Evolutionary conservation across 257 asterid genomes (phyloP).

Genomic region (Primulina eburnea): DNA sequence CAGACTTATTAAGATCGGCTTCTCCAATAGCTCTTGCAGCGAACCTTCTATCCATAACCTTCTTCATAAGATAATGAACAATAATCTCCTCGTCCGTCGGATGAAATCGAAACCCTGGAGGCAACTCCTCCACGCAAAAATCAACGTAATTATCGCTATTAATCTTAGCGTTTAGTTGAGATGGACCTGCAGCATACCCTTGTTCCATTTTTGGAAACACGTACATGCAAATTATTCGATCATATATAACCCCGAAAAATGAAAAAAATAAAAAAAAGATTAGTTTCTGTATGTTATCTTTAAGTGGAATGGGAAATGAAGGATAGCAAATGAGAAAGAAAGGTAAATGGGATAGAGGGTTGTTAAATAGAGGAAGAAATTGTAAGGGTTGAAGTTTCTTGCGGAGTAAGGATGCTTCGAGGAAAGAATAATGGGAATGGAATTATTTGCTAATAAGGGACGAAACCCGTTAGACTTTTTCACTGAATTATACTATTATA

Average conservation of each 20-base stretch:
- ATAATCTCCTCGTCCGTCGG: constrained; percentile 87
- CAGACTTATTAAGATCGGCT: constrained; percentile 84
- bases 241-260: not conserved
- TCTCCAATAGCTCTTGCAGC: constrained; percentile 59
- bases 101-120: constrained; percentile 82
- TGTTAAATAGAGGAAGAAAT: constrained; percentile 39
- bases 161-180: constrained; percentile 10
- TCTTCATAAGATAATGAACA: constrained; percentile 54
- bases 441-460: constrained; percentile 21
- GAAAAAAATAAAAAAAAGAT: no score
- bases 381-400: constrained; percentile 34
- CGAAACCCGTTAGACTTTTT: constrained; percentile 25
- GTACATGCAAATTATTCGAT: not conserved
- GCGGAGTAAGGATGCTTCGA: constrained; percentile 42
- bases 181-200: constrained; percentile 26
- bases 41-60: constrained; percentile 52
- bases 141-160: constrained; percentile 26
- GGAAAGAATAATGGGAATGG: constrained; percentile 31
- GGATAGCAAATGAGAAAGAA: constrained; percentile 48
- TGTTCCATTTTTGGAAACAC: not conserved
- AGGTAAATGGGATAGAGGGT: constrained; percentile 26
- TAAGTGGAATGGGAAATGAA: constrained; percentile 3
- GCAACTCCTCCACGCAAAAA: constrained; percentile 32
- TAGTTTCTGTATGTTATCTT: not conserved
- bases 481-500: not conserved